phyloP scores from a whole-genome alignment of 2,329 filamentous ascomycete genomes.

The Sodiomyces alkalinus region DNA sequence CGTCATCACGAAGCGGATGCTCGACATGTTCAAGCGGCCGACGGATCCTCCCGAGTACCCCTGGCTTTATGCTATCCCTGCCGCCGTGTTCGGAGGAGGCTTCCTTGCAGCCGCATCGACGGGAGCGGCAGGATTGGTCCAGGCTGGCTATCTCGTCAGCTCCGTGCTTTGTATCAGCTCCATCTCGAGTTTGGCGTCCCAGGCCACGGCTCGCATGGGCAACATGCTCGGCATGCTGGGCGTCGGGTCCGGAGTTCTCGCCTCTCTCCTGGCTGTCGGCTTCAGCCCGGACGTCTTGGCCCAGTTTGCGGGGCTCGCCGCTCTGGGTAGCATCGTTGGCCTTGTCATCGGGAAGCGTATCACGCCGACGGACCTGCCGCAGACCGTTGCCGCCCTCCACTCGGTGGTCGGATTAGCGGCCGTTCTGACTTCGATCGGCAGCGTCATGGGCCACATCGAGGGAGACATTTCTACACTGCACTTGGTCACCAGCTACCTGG shows the following conservation, averaged over 20 bases:
- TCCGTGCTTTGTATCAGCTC: constrained; percentile 76
- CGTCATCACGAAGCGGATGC: constrained; percentile 83
- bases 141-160: constrained; percentile 76
- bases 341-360: constrained; percentile 67
- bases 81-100: constrained; percentile 61
- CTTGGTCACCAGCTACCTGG: constrained; percentile 72
- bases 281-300: constrained; percentile 65
- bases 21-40: constrained; percentile 78
- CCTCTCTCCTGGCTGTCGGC: constrained; percentile 67
- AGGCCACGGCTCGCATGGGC: constrained; percentile 68
- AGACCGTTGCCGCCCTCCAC: constrained; percentile 79
- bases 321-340: constrained; percentile 52
- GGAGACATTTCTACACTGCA: constrained; percentile 63
- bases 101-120: constrained; percentile 68
- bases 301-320: constrained; percentile 66
- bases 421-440: constrained; percentile 76
- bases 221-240: constrained; percentile 80
- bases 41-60: constrained; percentile 81
- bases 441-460: constrained; percentile 42
- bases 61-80: constrained; percentile 73
- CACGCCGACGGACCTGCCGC: constrained; percentile 74
- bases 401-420: constrained; percentile 83
- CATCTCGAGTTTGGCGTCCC: constrained; percentile 66
- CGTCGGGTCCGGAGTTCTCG: constrained; percentile 68
- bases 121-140: constrained; percentile 69